Conservation (phyloP, 2,329 filamentous ascomycete species). For the Sporothrix globosa region DNA sequence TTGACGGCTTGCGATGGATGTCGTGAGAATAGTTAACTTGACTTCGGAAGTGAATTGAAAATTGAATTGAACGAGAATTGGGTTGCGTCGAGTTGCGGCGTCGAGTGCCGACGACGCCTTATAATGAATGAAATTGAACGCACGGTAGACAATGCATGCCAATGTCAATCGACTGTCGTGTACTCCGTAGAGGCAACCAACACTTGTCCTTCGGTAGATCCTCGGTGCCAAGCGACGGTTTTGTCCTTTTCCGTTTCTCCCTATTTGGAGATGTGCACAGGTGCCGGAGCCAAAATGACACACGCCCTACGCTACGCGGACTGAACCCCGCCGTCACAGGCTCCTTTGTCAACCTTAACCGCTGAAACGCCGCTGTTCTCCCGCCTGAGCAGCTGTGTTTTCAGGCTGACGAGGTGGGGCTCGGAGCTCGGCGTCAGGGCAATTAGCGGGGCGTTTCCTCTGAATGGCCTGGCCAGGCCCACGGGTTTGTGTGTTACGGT, state of each 20-base stretch:
- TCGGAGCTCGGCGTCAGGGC: constrained; percentile 8
- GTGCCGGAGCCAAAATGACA: background rate
- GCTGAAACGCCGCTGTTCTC: background rate
- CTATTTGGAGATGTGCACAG: constrained; percentile 12
- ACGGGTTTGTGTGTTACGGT: background rate
- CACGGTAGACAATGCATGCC: too few relatives aligned
- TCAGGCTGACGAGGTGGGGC: background rate
- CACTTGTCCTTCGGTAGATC: constrained; percentile 20
- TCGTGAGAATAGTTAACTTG: background rate
- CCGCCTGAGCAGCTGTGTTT: too few relatives aligned
- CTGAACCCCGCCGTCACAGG: background rate
- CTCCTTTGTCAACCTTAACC: constrained; percentile 8
- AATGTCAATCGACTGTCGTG: too few relatives aligned
- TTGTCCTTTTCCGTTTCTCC: background rate
- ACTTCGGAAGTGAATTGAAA: too few relatives aligned
- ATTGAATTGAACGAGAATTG: background rate
- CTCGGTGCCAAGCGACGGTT: constrained; percentile 22
- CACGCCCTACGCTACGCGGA: background rate
- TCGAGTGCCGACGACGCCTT: background rate
- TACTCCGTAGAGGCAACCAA: too few relatives aligned
- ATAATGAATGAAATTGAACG: too few relatives aligned
- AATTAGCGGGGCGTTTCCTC: background rate
- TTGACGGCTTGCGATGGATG: too few relatives aligned
- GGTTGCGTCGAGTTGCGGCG: background rate
- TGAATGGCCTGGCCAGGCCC: background rate